Conservation (phyloP, 164 flowering plant genomes). For the Magnolia sinica region DNA sequence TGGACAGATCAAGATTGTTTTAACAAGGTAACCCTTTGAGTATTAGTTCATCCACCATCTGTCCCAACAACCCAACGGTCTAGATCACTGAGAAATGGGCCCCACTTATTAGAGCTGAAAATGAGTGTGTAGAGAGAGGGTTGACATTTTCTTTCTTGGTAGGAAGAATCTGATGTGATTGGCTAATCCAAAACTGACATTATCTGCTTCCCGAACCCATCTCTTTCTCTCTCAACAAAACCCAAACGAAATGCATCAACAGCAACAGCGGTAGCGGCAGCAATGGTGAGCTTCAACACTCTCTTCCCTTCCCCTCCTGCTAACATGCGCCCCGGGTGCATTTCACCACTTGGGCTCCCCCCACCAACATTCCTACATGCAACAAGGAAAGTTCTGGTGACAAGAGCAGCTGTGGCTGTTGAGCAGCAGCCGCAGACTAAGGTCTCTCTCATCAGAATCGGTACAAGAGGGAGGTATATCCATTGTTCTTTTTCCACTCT, state of each 20-base stretch:
- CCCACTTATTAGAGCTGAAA: too few relatives aligned
- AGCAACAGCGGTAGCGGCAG: not conserved
- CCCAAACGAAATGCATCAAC: not conserved
- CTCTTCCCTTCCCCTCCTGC: conserved; percentile 9
- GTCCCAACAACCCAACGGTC: not conserved
- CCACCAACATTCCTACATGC: conserved; percentile 15
- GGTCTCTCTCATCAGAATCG: conserved; percentile 65
- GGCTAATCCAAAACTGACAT: conserved; percentile 26
- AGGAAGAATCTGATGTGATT: conserved; percentile 7
- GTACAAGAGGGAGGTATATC: conserved; percentile 86
- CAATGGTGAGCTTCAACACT: conserved; percentile 23
- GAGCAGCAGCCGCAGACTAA: conserved; percentile 51
- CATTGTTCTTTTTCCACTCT: not conserved
- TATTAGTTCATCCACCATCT: not conserved
- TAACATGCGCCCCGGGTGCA: conserved; percentile 22
- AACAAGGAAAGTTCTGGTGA: conserved; percentile 20
- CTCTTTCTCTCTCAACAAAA: not conserved
- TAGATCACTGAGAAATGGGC: not conserved
- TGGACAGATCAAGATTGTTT: not conserved
- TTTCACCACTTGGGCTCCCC: conserved; percentile 38
- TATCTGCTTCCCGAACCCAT: conserved; percentile 13
- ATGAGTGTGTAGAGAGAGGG: not conserved
- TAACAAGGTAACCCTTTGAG: not conserved
- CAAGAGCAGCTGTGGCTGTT: conserved; percentile 57
- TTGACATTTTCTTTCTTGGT: not conserved